phyloP scores from a whole-genome alignment of 257 asterid species.

The Schizonepeta tenuifolia region DNA sequence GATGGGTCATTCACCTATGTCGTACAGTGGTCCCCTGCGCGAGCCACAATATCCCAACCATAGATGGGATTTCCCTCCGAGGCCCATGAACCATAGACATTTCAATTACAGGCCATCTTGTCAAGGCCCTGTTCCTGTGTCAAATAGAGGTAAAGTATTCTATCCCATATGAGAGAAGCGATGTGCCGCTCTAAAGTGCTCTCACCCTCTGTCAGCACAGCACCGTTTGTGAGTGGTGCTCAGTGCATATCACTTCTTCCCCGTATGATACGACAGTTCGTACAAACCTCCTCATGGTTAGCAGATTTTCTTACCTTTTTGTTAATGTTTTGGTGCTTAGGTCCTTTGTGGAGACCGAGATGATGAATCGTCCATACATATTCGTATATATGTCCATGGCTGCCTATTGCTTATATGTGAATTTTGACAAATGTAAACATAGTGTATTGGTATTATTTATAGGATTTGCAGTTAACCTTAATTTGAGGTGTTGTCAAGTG shows the following conservation, averaged over 20 bases:
- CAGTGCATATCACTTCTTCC: no score
- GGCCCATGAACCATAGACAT: conserved; percentile 61
- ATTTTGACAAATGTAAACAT: conserved; percentile 36
- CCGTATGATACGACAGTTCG: not conserved
- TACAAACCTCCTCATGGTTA: no score
- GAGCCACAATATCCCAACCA: conserved; percentile 59
- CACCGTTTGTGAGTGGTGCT: no score
- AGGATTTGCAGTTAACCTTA: conserved; percentile 28
- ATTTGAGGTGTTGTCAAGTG: conserved; percentile 26
- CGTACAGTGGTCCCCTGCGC: conserved; percentile 60
- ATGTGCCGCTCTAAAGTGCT: no score
- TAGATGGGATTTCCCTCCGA: conserved; percentile 71
- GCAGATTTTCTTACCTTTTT: not conserved
- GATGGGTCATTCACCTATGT: conserved; percentile 50
- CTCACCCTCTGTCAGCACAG: no score
- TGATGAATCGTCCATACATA: no score
- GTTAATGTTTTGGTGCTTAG: conserved; percentile 44
- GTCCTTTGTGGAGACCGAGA: conserved; percentile 83
- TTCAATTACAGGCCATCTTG: conserved; percentile 64
- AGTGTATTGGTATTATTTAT: conserved; percentile 17
- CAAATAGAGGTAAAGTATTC: conserved; percentile 66
- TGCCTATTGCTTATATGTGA: conserved; percentile 27
- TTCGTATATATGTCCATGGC: conserved; percentile 1
- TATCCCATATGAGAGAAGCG: not conserved
- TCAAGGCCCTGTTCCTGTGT: conserved; percentile 71